Base-by-base conservation (phyloP, 495 filamentous ascomycete species). In the Trichoderma erinaceum region DNA sequence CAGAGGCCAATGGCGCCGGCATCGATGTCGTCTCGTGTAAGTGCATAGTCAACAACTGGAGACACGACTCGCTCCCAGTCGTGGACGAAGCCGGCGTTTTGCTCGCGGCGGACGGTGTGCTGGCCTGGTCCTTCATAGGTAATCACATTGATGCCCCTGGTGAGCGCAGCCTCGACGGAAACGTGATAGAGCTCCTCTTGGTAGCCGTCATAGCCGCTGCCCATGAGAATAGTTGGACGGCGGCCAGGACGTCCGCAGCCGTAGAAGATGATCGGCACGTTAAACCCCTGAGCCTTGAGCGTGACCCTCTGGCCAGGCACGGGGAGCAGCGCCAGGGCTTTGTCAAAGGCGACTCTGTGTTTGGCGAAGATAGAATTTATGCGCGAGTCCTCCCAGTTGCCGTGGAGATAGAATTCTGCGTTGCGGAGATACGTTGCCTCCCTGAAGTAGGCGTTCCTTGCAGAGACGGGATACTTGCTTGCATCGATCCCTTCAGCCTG, bases 271-370 rank as follows among this genome's bases (percentile, higher is more conserved):
- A 71, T 70, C 1, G 73, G 70, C 44, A 81, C 69, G 18, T 72
- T 44, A 69, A 78, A 78, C n/a, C 69, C 71, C 29, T 73, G 64
- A 11, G 72, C 76, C 27, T 70, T 66, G n/a, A 82, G 58, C 5
- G 18, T 66, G 56, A 80, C 44, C 12, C 79, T 76, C 67, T 76
- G 61, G 2, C 74, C 80, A n/a, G 80, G 80, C 18, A 73, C 68
- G 15, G 75, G 75, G 0, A 81, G 68, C 1, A 74, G 43, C 11
- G 78, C 72, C 44, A 89, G 81, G 15, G 81, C 82, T 70, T 85
- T 84, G 74, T 86, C 83, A 46, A 89, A 89, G 44, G 85, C 81
- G 21, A 85, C 80, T 67, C 90, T 89, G 74, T 91, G 89, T 73
- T 84, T 85, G 69, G 88, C 84, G 76, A 88, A 92, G 74, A 84